Conservation (phyloP, 192 early-diverging fungal species). For the Coemansia sp. region DNA sequence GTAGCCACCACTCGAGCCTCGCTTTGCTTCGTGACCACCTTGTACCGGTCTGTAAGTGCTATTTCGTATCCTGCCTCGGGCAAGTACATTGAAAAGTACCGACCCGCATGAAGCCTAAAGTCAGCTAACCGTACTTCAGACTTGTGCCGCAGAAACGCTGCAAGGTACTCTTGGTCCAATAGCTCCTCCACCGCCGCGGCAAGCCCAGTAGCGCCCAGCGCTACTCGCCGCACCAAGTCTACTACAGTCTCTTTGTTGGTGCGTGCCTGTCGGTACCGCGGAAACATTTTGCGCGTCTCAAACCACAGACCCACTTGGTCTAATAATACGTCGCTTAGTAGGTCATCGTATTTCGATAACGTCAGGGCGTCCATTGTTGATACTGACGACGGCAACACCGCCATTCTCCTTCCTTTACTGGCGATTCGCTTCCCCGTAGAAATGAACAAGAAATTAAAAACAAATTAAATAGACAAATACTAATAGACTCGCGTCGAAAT, state of each 20-base stretch:
- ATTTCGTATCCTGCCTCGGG: constrained; percentile 69
- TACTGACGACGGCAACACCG: constrained; percentile 21
- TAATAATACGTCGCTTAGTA: constrained; percentile 54
- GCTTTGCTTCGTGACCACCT: constrained; percentile 28
- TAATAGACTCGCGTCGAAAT: neutral
- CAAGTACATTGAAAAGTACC: constrained; percentile 69
- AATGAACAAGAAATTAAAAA: neutral
- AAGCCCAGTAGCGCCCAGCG: constrained; percentile 13
- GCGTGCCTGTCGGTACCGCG: constrained; percentile 35
- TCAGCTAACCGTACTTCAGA: constrained; percentile 17
- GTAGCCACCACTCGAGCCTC: constrained; percentile 51
- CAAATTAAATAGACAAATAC: neutral
- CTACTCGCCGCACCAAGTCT: constrained; percentile 32
- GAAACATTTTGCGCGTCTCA: constrained; percentile 51
- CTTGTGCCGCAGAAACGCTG: constrained; percentile 42
- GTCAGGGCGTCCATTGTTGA: constrained; percentile 48
- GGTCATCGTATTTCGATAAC: constrained; percentile 54
- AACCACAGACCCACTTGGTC: constrained; percentile 53
- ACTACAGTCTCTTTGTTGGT: constrained; percentile 7
- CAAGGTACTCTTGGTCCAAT: constrained; percentile 33
- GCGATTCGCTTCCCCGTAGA: neutral
- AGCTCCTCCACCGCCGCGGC: constrained; percentile 33
- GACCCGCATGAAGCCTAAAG: constrained; percentile 53
- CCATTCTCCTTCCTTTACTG: neutral
- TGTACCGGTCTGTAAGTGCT: constrained; percentile 60